Conservation (phyloP, 805 yeast species). For the Cyberlindnera saturnus region DNA sequence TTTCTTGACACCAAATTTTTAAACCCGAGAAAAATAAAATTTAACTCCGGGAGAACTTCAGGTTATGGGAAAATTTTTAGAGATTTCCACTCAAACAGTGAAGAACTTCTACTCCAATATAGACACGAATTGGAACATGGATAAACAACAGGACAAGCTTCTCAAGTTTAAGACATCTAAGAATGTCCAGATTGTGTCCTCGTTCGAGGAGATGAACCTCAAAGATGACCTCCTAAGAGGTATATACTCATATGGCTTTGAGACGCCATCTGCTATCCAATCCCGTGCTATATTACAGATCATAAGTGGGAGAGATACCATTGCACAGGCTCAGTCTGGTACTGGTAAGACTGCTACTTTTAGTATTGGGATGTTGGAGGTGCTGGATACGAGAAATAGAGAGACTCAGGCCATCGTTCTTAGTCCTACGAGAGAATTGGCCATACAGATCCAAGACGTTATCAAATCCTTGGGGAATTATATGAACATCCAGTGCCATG, state of each 20-base stretch:
- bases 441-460: conserved; percentile 87
- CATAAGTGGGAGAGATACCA: conserved; percentile 88
- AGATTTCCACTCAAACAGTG: neutral
- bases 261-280: conserved; percentile 95
- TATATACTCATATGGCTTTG: conserved; percentile 88
- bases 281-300: conserved; percentile 95
- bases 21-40: no score
- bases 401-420: conserved; percentile 85
- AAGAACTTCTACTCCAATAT: no score
- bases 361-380: conserved; percentile 88
- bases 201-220: conserved; percentile 75
- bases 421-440: conserved; percentile 96
- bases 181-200: conserved; percentile 43
- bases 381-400: conserved; percentile 63
- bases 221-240: conserved; percentile 58
- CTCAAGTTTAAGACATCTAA: conserved; percentile 59
- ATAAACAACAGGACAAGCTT: conserved; percentile 52
- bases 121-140: conserved; percentile 44
- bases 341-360: conserved; percentile 99
- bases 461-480: conserved; percentile 81
- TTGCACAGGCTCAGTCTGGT: conserved; percentile 99
- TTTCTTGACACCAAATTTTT: no score
- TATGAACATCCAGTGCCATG: conserved; percentile 80
- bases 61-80: neutral
- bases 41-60: no score